Evolutionary conservation across 2,329 filamentous ascomycete genomes (phyloP).

Genomic region (Paraphoma sp.): DNA sequence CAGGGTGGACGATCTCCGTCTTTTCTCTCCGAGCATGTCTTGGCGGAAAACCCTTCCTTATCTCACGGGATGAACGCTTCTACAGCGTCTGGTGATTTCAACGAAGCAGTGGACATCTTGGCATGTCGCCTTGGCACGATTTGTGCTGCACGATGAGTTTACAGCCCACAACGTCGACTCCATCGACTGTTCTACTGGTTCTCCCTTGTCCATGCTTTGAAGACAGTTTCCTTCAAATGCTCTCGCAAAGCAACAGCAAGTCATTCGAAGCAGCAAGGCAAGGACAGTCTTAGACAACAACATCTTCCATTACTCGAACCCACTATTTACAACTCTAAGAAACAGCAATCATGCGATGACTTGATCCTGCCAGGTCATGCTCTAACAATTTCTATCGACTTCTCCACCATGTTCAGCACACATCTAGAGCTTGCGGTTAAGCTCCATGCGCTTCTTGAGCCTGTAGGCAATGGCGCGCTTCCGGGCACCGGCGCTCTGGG

Average conservation of each 20-base stretch:
- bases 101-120: background rate
- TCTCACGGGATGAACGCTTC: background rate
- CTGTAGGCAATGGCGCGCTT: conserved; percentile 68
- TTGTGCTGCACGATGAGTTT: background rate
- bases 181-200: background rate
- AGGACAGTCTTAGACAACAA: no score
- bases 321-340: conserved; percentile 6
- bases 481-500: conserved; percentile 62
- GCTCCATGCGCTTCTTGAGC: conserved; percentile 48
- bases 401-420: no score
- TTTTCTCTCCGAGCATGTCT: background rate
- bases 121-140: background rate
- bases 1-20: background rate
- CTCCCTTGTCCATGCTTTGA: no score
- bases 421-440: conserved; percentile 28
- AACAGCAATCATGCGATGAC: conserved; percentile 4
- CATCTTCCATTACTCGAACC: background rate
- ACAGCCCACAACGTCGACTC: background rate
- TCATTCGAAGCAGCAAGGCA: no score
- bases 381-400: no score
- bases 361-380: conserved; percentile 20
- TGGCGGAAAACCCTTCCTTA: background rate
- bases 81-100: background rate
- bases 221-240: no score
- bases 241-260: no score